Base-by-base conservation (phyloP, 192 early-diverging fungal species). In the Umbelopsis sp. region DNA sequence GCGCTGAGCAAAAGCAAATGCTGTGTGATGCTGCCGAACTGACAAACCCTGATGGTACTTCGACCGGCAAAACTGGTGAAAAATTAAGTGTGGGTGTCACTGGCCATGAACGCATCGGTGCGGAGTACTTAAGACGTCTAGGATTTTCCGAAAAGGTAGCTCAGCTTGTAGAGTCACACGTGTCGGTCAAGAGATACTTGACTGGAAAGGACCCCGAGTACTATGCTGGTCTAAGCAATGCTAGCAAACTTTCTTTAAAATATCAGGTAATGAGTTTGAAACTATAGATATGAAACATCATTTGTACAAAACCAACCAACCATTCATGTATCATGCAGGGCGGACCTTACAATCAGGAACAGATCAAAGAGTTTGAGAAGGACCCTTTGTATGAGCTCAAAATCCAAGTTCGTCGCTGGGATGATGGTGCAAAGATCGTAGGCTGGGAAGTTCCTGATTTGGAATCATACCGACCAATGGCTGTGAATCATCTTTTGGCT, bases 161-260 rank as follows among this genome's bases (percentile, higher is more conserved):
- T 11, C 69, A 77, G 27, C 71, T 88, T 25, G 84, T 88, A 2
- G 87, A 82, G 51, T 80, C 85, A 2, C 87, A 86, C 64, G 85
- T 86, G 8, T 71, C 81, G 33, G 87, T 80, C 47, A 88, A 86
- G 76, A 75, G 84, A n/a, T 86, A 88, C 53, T 71, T 88, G n/a
- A 82, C 82, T n/a, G 76, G 80, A 2, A 76, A 75, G 47, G 73
- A 84, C 33, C 74, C 67, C 10, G 49, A 77, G 21, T 88, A 88
- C 50, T 81, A 80, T 49, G 77, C 73, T 8, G 51, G 70, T 2
- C 74, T 88, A 18, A 84, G 82, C 74, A 74, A 67, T 33, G 82
- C 82, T 6, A 82, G 81, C 75, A 88, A 88, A 44, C 67, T 79
- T 16, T 84, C 85, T 11, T 68, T 88, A 13, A 84, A 83, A 49